Base-by-base conservation (phyloP, 2,329 filamentous ascomycete species). In the Penicillium aurantiogriseum region DNA sequence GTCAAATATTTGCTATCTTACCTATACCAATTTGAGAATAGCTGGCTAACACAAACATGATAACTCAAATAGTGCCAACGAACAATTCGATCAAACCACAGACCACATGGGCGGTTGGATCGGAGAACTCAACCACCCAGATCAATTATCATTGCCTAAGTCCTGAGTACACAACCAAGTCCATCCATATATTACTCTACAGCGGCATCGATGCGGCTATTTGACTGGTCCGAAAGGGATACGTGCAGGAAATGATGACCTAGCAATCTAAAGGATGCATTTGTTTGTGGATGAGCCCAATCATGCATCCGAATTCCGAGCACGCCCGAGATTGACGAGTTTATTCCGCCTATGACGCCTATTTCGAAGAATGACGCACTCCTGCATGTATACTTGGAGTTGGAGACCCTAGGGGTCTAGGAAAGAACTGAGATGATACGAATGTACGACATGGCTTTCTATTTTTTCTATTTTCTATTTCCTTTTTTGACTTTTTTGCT, bases 221-320 rank as follows among this genome's bases (percentile, higher is more conserved):
- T 17, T 36, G 11, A 11, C n/a, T 4, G 2, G 13, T 25, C 17
- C 9, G 7, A 21, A 15, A 33, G 40, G 10, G 19, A 23, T 25
- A 25, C 29, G 31, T 49, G 25, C 53, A 38, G 39, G 38, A 35
- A 15, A 51, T 39, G 25, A 19, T 46, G 39, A 51, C 35, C 19
- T 25, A 11, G 23, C 23, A 23, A 23, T 38, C n/a, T 9, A 23
- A 13, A 33, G 23, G 25, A 51, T 38, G 31, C 31, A 29, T 11
- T n/a, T 2, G 8, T 5, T 25, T 33, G n/a, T 27, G n/a, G 25
- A 40, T 6, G 25, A 40, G 19, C 8, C 21, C 29, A 44, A 15
- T 33, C 21, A 31, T 42, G 19, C 25, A 45, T 29, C 6, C 13
- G 6, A 19, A 13, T 17, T 52, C 54, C 27, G 54, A 52, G n/a